phyloP scores from a whole-genome alignment of 306 rosid species.

The Mimosa pudica region DNA sequence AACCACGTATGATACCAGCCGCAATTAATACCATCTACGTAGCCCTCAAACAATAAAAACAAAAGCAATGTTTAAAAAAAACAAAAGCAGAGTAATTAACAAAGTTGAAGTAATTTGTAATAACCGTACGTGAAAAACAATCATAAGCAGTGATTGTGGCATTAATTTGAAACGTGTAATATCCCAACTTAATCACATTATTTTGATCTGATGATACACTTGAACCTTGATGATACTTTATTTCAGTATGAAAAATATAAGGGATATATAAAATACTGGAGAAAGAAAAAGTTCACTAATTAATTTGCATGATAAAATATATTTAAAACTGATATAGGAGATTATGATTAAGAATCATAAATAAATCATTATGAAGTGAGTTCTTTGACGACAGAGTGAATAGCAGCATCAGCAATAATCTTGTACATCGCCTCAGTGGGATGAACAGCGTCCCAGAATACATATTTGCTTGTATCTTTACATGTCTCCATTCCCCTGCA shows the following conservation, averaged over 20 bases:
- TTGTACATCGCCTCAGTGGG: conserved; percentile 68
- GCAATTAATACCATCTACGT: not conserved
- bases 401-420: conserved; percentile 58
- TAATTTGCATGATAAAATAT: not conserved
- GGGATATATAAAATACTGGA: not conserved
- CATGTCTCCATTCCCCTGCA: conserved; percentile 66
- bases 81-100: not conserved
- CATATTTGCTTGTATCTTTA: conserved; percentile 51
- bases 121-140: not conserved
- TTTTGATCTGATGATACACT: not conserved
- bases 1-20: not conserved
- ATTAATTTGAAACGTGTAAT: not conserved
- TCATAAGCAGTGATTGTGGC: not conserved
- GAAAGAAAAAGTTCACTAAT: not conserved
- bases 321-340: not conserved
- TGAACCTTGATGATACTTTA: not conserved
- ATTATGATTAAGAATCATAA: not conserved
- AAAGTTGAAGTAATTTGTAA: not conserved
- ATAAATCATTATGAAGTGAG: not conserved
- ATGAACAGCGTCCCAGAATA: conserved; percentile 91
- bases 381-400: conserved; percentile 27
- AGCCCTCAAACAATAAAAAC: not conserved
- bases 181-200: not conserved
- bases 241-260: not conserved
- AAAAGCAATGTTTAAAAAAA: not conserved